Evolutionary conservation across 1,284 basidiomycete genomes (phyloP).

Genomic region (Apiotrichum veenhuisii): DNA sequence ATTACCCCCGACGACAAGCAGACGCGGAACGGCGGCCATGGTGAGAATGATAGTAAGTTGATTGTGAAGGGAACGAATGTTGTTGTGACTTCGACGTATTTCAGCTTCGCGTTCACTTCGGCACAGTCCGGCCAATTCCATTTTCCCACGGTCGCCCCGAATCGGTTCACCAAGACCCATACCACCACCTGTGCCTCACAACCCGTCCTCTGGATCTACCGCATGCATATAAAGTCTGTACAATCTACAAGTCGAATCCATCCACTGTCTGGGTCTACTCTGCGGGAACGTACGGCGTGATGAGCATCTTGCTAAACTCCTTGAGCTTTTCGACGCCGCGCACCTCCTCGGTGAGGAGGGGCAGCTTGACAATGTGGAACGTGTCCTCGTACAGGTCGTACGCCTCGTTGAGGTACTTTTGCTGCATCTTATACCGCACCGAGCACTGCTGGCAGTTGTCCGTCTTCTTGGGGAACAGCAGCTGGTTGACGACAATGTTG

Average conservation of each 20-base stretch:
- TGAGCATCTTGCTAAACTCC: constrained; percentile 66
- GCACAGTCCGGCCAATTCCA: too few species aligned
- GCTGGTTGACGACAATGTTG: constrained; percentile 96
- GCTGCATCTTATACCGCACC: constrained; percentile 95
- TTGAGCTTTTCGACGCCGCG: constrained; percentile 89
- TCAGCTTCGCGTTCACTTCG: too few species aligned
- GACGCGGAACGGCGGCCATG: constrained; percentile 29
- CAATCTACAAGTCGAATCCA: constrained; percentile 4
- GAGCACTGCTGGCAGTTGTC: constrained; percentile 90
- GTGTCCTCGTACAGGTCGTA: constrained; percentile 95
- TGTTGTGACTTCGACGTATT: too few species aligned
- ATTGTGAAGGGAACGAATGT: not conserved
- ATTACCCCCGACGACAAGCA: constrained; percentile 89
- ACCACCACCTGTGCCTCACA: not conserved
- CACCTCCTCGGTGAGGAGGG: constrained; percentile 93
- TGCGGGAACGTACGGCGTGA: constrained; percentile 25
- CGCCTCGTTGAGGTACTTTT: constrained; percentile 90
- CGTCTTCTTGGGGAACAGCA: constrained; percentile 86
- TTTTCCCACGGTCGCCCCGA: too few species aligned
- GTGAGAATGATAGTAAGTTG: not conserved
- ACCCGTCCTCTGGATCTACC: not conserved
- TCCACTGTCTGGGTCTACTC: constrained; percentile 17
- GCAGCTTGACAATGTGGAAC: constrained; percentile 91
- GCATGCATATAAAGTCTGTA: constrained; percentile 3
- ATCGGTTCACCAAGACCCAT: not conserved